Percentiles rank a stretch among this genome's conserved stretches.
These are phyloP conservation scores for Acanthamoeba castellanii DNA, from an alignment of 208 protist species.

Conservation along the genomic window DNA sequence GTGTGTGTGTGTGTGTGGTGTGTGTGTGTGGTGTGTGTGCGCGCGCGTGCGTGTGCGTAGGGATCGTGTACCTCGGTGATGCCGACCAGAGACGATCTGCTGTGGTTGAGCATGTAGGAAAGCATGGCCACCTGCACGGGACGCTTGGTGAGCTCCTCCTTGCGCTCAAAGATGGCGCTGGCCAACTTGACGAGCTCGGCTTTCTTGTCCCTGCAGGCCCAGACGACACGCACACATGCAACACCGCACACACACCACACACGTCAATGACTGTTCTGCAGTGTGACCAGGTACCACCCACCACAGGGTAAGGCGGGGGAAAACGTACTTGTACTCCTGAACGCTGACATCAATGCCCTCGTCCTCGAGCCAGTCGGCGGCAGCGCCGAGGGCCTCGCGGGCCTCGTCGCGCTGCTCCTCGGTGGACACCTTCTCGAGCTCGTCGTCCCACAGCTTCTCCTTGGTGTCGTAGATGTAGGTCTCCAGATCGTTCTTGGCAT, in stretches of 20 bases:
- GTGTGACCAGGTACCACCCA: not conserved
- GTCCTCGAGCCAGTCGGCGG: constrained; percentile 63
- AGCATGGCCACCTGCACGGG: constrained; percentile 66
- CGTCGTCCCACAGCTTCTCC: constrained; percentile 72
- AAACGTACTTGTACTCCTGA: not conserved
- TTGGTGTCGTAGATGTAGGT: constrained; percentile 75
- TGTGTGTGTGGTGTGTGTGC: too few species aligned
- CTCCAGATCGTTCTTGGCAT: constrained; percentile 73
- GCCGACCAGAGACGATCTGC: not conserved
- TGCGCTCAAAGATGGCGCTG: constrained; percentile 36
- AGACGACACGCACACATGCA: not conserved
- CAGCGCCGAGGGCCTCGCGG: constrained; percentile 43
- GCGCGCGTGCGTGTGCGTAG: too few species aligned
- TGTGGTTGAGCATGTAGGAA: constrained; percentile 15
- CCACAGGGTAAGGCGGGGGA: not conserved
- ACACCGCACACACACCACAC: not conserved
- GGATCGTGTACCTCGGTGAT: not conserved
- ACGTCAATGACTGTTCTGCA: not conserved
- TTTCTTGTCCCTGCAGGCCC: not conserved
- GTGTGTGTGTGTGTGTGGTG: too few species aligned
- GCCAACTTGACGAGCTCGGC: not conserved
- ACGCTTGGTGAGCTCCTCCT: constrained; percentile 67
- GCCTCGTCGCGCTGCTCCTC: constrained; percentile 29
- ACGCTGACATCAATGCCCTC: constrained; percentile 51
- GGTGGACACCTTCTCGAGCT: constrained; percentile 71